Percentiles rank a stretch among this genome's conserved stretches.
These are phyloP conservation scores for Lunasporangiospora selenospora DNA, from an alignment of 192 early-diverging fungal genomes.

Conservation along the genomic window DNA sequence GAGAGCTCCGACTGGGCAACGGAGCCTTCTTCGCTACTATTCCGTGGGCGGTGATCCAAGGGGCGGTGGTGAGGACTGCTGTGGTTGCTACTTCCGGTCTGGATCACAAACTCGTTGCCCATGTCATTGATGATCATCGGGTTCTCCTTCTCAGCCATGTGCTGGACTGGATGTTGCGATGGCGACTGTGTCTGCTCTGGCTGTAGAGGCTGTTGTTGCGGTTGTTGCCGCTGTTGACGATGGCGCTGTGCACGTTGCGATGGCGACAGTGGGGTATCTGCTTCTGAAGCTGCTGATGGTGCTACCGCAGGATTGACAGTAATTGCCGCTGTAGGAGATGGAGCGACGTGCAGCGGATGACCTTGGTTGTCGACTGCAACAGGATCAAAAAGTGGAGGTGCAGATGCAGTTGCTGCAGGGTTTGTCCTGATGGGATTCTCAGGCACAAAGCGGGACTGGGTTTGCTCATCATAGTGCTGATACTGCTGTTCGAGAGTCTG, in stretches of 20 bases:
- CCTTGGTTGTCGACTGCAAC: background rate
- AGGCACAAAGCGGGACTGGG: slow-evolving; percentile 23
- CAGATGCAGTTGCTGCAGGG: too few species aligned
- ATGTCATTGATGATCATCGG: slow-evolving; percentile 20
- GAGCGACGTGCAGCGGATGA: too few species aligned
- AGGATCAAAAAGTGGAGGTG: too few species aligned
- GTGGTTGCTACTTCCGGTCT: background rate
- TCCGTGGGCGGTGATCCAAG: slow-evolving; percentile 1
- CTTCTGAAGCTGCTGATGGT: too few species aligned
- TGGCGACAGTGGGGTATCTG: slow-evolving; percentile 7
- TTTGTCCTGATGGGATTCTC: too few species aligned
- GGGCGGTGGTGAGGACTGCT: too few species aligned
- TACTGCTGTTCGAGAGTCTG: slow-evolving; percentile 8
- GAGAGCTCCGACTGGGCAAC: slow-evolving; percentile 7
- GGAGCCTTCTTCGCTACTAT: slow-evolving; percentile 13
- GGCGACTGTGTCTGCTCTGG: slow-evolving; percentile 5
- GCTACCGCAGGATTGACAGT: too few species aligned
- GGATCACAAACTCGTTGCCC: slow-evolving; percentile 35
- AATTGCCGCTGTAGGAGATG: too few species aligned
- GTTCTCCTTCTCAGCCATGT: background rate
- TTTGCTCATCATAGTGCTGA: slow-evolving; percentile 20
- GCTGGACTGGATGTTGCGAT: slow-evolving; percentile 1
- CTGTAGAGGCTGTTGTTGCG: slow-evolving; percentile 1
- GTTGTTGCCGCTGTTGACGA: slow-evolving; percentile 3
- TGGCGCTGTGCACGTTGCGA: slow-evolving; percentile 13